These are phyloP conservation scores for Scheffersomyces parashehatae DNA, from an alignment of 1,139 yeast species.

Conservation along the genomic window DNA sequence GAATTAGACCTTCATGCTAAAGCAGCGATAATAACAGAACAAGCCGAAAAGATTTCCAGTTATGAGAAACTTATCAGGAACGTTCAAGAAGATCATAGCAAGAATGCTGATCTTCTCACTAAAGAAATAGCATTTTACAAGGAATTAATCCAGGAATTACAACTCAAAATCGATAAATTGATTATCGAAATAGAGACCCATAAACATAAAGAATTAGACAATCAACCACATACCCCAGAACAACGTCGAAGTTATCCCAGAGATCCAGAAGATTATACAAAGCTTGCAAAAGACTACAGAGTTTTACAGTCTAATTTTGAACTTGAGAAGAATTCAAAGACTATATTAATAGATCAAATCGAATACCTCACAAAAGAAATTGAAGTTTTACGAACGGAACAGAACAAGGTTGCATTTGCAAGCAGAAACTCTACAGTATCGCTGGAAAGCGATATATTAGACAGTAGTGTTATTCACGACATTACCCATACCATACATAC, in stretches of 20 bases:
- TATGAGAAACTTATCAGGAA: constrained; percentile 23
- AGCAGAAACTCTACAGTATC: constrained; percentile 8
- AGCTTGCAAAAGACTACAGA: constrained; percentile 32
- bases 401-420: constrained; percentile 1
- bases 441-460: constrained; percentile 7
- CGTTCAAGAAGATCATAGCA: constrained; percentile 22
- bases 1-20: constrained; percentile 24
- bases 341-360: constrained; percentile 55
- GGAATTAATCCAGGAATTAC: constrained; percentile 32
- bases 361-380: constrained; percentile 49
- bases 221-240: not conserved
- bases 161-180: constrained; percentile 27
- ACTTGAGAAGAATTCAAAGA: constrained; percentile 51
- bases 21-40: constrained; percentile 18
- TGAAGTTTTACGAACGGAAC: constrained; percentile 19
- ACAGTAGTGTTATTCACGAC: constrained; percentile 18
- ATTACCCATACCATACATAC: constrained; percentile 19
- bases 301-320: constrained; percentile 43
- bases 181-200: constrained; percentile 19
- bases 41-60: constrained; percentile 16
- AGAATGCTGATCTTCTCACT: constrained; percentile 28
- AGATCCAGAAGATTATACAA: not conserved
- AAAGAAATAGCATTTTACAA: constrained; percentile 35
- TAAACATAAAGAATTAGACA: constrained; percentile 1
- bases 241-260: not conserved